Evolutionary conservation across 1,284 basidiomycete species (phyloP), one percentile per base, ranked within the genome.

Genomic region (Ganoderma meredithae): DNA sequence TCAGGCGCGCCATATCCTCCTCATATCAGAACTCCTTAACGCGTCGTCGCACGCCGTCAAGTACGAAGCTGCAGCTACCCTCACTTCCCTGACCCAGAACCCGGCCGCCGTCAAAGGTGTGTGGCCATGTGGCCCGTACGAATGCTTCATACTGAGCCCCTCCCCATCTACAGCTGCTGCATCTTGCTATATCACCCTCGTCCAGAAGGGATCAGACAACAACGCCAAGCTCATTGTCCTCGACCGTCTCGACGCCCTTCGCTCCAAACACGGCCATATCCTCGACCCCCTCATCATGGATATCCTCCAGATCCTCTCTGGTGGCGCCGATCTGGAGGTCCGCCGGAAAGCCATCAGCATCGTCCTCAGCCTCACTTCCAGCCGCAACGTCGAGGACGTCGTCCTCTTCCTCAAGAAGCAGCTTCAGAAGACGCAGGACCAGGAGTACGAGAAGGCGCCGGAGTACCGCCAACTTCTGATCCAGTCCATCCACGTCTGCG

Each of bases 141-240:
- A 27, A 47, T 10, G 3, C 15, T 10, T 10, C 31, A 8, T 15
- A 44, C 61, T 76, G 49, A 70, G 27, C 13, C 22, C 4, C 43
- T 25, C 71, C 40, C 64, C 56, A 36, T 69, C 66, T 36, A n/a
- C 47, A 96, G 97, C 98, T 71, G 93, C 97, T 59, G 97, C 96
- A 0, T 89, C 91, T 13, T 94, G 91, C 67, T 91, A 98, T 73
- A 95, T 98, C 76, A 95, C 91, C 75, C 90, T 99, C 66, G 91
- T 97, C 67, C 87, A 94, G 78, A 97, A 97, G 83, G 97, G 98
- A 82, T 96, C 96, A 1, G 97, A 99, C 84, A 99, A 99, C 84
- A 99, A 99, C 76, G 97, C 99, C 81, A 99, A 99, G 82, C 89
- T 99, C 67, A 99, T 99, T 72, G 98, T 99, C 12, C 88, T 99